phyloP scores from a whole-genome alignment of 352 stramenopile species.

The Pythium chondricola region DNA sequence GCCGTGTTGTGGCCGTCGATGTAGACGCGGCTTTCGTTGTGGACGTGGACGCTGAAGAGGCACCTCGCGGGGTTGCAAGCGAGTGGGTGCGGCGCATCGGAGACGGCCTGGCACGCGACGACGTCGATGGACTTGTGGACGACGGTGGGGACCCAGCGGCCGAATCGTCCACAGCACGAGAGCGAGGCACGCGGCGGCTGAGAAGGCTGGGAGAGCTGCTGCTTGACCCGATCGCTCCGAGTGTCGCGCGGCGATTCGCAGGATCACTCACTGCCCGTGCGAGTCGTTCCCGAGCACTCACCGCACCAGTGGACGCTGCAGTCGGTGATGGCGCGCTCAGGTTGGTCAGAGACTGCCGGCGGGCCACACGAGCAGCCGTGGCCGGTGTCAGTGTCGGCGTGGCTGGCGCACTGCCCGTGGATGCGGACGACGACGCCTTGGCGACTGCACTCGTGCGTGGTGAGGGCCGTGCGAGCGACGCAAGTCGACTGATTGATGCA shows the following conservation, averaged over 20 bases:
- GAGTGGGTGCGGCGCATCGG: slow-evolving; percentile 11
- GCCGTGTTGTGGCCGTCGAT: not conserved
- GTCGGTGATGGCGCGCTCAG: slow-evolving; percentile 13
- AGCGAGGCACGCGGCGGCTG: slow-evolving; percentile 3
- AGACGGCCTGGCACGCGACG: slow-evolving; percentile 1
- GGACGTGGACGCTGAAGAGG: too few relatives aligned
- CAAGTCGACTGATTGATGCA: too few relatives aligned
- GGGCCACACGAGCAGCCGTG: slow-evolving; percentile 14
- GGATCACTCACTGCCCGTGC: slow-evolving; percentile 9
- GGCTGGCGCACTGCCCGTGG: not conserved
- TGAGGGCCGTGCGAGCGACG: too few relatives aligned
- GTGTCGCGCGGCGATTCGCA: slow-evolving; percentile 18
- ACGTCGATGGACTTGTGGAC: slow-evolving; percentile 7
- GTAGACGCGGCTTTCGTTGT: slow-evolving; percentile 1
- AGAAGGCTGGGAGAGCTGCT: slow-evolving; percentile 8
- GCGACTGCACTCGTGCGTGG: too few relatives aligned
- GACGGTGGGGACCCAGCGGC: not conserved
- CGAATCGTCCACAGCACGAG: not conserved
- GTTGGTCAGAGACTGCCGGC: slow-evolving; percentile 21
- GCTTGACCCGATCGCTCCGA: slow-evolving; percentile 18
- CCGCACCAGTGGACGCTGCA: slow-evolving; percentile 8
- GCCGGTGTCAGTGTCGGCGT: not conserved
- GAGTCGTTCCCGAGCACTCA: slow-evolving; percentile 19
- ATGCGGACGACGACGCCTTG: too few relatives aligned
- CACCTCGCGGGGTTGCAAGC: too few relatives aligned